Base-by-base conservation (phyloP, 306 rosid genomes). In the Prunus davidiana region DNA sequence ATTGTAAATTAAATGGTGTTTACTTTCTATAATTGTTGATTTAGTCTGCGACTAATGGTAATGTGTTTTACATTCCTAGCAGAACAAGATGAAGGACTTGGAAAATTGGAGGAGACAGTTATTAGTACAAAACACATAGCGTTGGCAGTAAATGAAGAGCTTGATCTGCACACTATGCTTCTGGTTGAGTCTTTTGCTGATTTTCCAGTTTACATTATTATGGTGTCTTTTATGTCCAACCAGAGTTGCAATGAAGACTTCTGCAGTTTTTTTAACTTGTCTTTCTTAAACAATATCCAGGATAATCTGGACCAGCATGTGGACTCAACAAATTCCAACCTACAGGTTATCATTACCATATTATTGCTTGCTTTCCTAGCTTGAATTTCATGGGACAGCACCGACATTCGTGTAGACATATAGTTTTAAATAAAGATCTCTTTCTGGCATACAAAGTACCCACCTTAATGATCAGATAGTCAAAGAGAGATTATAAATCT, bases 71-170 rank as follows among this genome's bases (percentile, higher is more conserved):
- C 24, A 12, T 34, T 20, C 65, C 43, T 18, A 73, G 51, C 88
- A 84, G 88, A 84, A 62, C 88, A 84, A 78, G 88, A 84, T 78
- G 83, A 81, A 49, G 83, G 71, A 25, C 83, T 84, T 54, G 85
- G 76, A 57, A 74, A 74, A 65, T 49, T 81, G 69, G 80, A 82
- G 71, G 84, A 76, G 84, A 85, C 89, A 1, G 83, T 85, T 2
- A 71, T 22, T 62, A 85, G 89, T 76, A 85, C 89, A 62, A 85
- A 85, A 70, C 86, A 82, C 64, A 82, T 85, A 68, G 89, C 86
- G 3, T 67, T 79, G 71, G 88, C 86, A 28, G 86, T 85, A 30
- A 82, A 85, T 25, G 79, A 78, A 65, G 88, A 85, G 60, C 89
- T 85, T 67, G 32, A 56, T 71, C 80, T 85, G 10, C 89, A 85